A percentile compares a stretch with the other conserved stretches of the same genome.
These are phyloP conservation scores for Ceratocystiopsis sp. DNA, from an alignment of 2,329 filamentous ascomycete species.

Conservation along the genomic window DNA sequence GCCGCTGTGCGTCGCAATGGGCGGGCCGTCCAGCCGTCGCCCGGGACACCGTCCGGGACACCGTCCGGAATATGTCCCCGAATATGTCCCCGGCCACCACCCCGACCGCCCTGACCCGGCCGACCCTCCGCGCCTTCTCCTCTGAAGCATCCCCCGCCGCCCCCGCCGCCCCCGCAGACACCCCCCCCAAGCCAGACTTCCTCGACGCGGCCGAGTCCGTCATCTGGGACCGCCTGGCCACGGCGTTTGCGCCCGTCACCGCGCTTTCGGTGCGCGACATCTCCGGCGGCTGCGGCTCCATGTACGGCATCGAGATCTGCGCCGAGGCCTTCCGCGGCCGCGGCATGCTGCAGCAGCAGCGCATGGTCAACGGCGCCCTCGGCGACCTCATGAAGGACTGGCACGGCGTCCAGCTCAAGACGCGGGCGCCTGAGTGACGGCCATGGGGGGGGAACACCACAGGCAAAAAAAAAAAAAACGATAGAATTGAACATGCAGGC, in stretches of 20 bases:
- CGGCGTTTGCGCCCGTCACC: conserved; percentile 29
- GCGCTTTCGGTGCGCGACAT: conserved; percentile 56
- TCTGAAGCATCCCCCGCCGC: background rate
- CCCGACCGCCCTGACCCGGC: too few species aligned
- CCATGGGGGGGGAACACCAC: background rate
- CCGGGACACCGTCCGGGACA: too few species aligned
- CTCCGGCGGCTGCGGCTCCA: conserved; percentile 68
- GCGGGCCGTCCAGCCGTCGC: too few species aligned
- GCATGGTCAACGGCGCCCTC: conserved; percentile 59
- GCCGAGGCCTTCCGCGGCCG: conserved; percentile 54
- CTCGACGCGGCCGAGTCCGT: conserved; percentile 38
- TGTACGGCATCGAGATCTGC: conserved; percentile 71
- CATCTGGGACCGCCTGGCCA: conserved; percentile 37
- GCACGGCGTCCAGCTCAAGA: conserved; percentile 72
- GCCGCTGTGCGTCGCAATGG: too few species aligned
- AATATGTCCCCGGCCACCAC: too few species aligned
- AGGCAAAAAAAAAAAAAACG: background rate
- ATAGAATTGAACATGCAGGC: background rate
- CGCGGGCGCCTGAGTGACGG: conserved; percentile 29
- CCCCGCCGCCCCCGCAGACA: background rate
- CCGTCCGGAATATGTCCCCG: too few species aligned
- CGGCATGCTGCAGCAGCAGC: conserved; percentile 64
- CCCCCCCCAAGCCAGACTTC: conserved; percentile 28
- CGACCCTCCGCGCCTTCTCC: background rate
- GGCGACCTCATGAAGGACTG: conserved; percentile 62